Conservation (phyloP, 352 stramenopile species). For the Phytophthora rubi region DNA sequence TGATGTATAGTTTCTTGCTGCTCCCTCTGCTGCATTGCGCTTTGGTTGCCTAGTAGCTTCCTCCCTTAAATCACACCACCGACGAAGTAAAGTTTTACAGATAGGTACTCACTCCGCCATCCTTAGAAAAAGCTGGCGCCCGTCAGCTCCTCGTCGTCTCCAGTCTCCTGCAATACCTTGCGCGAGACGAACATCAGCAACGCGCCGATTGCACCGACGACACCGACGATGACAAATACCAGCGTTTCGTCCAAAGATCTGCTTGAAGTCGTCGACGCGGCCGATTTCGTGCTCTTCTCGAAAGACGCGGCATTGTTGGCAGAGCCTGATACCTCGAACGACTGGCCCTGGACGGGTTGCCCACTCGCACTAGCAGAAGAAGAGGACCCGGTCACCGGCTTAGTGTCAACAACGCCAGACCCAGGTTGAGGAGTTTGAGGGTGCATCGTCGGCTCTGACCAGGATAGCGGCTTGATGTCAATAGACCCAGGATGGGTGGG, state of each 20-base stretch:
- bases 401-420: not conserved
- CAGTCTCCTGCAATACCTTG: constrained; percentile 57
- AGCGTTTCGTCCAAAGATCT: constrained; percentile 55
- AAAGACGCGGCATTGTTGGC: constrained; percentile 18
- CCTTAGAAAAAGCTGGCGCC: constrained; percentile 36
- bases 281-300: constrained; percentile 30
- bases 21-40: constrained; percentile 19
- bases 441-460: not conserved
- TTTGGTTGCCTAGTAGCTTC: constrained; percentile 16
- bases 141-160: constrained; percentile 43
- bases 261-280: constrained; percentile 19
- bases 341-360: constrained; percentile 15
- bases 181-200: constrained; percentile 62
- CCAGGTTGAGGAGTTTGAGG: not conserved
- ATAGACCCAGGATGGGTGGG: constrained; percentile 11
- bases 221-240: constrained; percentile 63
- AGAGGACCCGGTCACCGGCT: not conserved
- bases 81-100: constrained; percentile 35
- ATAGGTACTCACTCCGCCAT: constrained; percentile 22
- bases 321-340: constrained; percentile 11
- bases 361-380: constrained; percentile 11
- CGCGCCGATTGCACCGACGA: constrained; percentile 56
- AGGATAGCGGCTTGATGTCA: not conserved
- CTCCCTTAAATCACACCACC: constrained; percentile 22
- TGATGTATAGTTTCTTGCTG: constrained; percentile 35